Evolutionary conservation across 2,329 filamentous ascomycete genomes (phyloP).

Genomic region (Talaromyces sp.): DNA sequence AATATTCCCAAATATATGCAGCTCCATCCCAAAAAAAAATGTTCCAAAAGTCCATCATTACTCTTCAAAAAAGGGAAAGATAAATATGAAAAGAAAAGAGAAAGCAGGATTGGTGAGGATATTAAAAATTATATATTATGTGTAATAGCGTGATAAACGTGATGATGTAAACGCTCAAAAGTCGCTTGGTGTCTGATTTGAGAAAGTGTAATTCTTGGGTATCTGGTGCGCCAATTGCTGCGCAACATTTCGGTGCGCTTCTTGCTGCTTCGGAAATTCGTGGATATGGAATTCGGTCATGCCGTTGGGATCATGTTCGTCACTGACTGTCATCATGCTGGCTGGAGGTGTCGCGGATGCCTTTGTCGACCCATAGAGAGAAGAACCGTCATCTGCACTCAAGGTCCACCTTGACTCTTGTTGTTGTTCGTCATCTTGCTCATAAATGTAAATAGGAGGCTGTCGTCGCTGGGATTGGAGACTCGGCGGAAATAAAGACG

Average conservation of each 20-base stretch:
- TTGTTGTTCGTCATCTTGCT: conserved; percentile 31
- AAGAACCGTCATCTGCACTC: conserved; percentile 27
- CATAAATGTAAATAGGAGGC: conserved; percentile 39
- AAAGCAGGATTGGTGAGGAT: not conserved
- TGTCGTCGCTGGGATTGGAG: conserved; percentile 26
- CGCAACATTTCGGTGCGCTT: conserved; percentile 42
- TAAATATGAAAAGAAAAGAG: not conserved
- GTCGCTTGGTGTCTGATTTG: conserved; percentile 42
- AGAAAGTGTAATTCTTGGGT: conserved; percentile 44
- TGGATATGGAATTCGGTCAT: conserved; percentile 43
- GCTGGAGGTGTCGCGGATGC: conserved; percentile 27
- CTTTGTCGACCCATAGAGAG: conserved; percentile 33
- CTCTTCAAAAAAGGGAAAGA: not conserved
- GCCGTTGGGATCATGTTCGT: conserved; percentile 29
- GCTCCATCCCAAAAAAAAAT: conserved; percentile 5
- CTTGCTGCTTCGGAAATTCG: conserved; percentile 45
- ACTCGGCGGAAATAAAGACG: conserved; percentile 31
- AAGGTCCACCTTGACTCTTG: conserved; percentile 28
- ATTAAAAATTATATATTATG: conserved; percentile 16
- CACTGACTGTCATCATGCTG: conserved; percentile 21
- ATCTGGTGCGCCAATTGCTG: conserved; percentile 42
- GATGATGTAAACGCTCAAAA: conserved; percentile 23
- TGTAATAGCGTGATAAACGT: conserved; percentile 1
- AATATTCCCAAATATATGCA: conserved; percentile 17
- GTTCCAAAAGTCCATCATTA: conserved; percentile 8